Conservation (phyloP, 345 rosid genomes). For the Gossypium raimondii region DNA sequence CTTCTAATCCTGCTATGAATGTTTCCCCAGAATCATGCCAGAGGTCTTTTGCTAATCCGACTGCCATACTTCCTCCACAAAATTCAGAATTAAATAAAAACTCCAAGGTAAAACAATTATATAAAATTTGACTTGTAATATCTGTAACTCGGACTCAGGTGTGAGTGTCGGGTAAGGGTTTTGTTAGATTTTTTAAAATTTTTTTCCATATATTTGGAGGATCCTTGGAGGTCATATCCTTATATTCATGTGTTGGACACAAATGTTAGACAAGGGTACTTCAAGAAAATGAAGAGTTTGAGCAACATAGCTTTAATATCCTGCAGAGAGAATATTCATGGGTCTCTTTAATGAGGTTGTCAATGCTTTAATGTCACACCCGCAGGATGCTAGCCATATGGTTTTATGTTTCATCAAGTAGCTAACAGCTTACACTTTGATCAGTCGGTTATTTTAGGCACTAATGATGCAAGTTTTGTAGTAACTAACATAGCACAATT, state of each 20-base stretch:
- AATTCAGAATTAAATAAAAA: constrained; percentile 39
- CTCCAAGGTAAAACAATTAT: constrained; percentile 45
- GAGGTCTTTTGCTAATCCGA: constrained; percentile 33
- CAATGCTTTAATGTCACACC: neutral
- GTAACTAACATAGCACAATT: neutral
- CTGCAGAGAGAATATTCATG: neutral
- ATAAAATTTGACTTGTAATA: neutral
- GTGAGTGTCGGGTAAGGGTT: neutral
- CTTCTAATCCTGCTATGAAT: constrained; percentile 27
- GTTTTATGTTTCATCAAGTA: neutral
- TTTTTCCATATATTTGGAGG: neutral
- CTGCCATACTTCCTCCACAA: constrained; percentile 40
- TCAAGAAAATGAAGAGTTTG: neutral
- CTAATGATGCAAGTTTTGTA: neutral
- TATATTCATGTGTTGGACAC: neutral
- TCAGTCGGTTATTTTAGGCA: neutral
- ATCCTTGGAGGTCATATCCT: neutral
- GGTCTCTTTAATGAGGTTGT: constrained; percentile 1
- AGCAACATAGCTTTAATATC: neutral
- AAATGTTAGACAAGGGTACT: neutral
- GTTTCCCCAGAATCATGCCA: constrained; percentile 24
- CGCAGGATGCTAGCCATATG: neutral
- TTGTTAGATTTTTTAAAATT: neutral
- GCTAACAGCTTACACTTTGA: neutral
- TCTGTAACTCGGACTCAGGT: neutral